Percentiles rank a stretch among this genome's conserved stretches.
These are phyloP conservation scores for Xylaria flabelliformis DNA, from an alignment of 495 filamentous ascomycete genomes.

Conservation along the genomic window DNA sequence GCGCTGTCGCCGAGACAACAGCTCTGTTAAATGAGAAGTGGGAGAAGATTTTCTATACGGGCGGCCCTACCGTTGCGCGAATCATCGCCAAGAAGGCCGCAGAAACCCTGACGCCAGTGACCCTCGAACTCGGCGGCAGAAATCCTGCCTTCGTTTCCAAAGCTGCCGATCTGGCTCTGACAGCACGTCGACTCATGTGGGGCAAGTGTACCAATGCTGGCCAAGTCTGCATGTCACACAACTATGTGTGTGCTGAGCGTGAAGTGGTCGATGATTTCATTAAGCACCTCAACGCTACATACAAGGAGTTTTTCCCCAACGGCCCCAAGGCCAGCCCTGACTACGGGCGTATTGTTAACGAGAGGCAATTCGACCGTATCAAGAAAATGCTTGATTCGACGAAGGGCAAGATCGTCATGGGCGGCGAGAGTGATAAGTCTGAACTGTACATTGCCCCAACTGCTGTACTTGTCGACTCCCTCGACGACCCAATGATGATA, in stretches of 20 bases:
- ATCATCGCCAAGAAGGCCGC: conserved; percentile 94
- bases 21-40: conserved; percentile 85
- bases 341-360: conserved; percentile 79
- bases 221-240: conserved; percentile 87
- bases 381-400: conserved; percentile 86
- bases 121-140: conserved; percentile 86
- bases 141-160: conserved; percentile 92
- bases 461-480: conserved; percentile 73
- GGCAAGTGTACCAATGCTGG: conserved; percentile 84
- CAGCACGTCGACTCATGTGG: conserved; percentile 85
- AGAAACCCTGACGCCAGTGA: conserved; percentile 86
- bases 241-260: conserved; percentile 84
- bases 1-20: conserved; percentile 77
- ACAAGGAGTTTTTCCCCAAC: conserved; percentile 83
- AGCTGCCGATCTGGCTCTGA: conserved; percentile 77
- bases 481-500: conserved; percentile 76
- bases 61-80: conserved; percentile 73
- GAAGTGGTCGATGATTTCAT: conserved; percentile 74
- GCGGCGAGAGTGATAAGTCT: conserved; percentile 77
- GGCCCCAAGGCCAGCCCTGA: conserved; percentile 78
- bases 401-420: conserved; percentile 83
- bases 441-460: conserved; percentile 88
- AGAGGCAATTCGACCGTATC: conserved; percentile 77
- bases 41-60: conserved; percentile 99
- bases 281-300: conserved; percentile 70